Evolutionary conservation across 2,329 filamentous ascomycete genomes (phyloP).

Genomic region (Aspergillus caelatus): DNA sequence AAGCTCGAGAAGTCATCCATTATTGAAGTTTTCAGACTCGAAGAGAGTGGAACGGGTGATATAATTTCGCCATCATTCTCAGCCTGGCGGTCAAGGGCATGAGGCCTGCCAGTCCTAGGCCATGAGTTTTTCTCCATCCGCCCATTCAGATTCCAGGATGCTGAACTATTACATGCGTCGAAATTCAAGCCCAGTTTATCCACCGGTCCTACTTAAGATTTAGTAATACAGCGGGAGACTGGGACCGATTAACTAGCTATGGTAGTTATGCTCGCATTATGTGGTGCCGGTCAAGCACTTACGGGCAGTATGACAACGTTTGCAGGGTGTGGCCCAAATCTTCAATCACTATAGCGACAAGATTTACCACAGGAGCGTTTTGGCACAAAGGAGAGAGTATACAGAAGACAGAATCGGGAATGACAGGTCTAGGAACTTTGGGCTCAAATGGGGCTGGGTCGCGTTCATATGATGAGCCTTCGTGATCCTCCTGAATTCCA

Average conservation of each 20-base stretch:
- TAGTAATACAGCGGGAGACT: background rate
- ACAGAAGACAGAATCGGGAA: no score
- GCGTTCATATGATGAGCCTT: background rate
- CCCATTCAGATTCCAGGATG: background rate
- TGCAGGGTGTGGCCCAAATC: background rate
- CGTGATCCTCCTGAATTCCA: background rate
- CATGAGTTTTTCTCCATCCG: background rate
- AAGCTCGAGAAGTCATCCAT: constrained; percentile 62
- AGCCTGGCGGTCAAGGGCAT: constrained; percentile 60
- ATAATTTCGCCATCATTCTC: constrained; percentile 79
- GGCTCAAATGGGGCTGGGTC: background rate
- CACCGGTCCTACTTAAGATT: background rate
- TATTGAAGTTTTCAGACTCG: constrained; percentile 74
- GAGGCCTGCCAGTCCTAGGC: background rate
- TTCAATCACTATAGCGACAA: background rate
- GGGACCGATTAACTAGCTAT: background rate
- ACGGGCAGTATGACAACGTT: background rate
- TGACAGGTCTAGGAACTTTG: background rate
- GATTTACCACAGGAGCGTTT: background rate
- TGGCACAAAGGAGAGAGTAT: background rate
- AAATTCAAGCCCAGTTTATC: background rate
- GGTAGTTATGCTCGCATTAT: background rate
- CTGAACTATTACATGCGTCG: background rate
- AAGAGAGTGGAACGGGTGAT: constrained; percentile 73
- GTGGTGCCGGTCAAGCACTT: background rate